Base-by-base conservation (phyloP, 2,329 filamentous ascomycete genomes). In the Diaporthe ilicicola region DNA sequence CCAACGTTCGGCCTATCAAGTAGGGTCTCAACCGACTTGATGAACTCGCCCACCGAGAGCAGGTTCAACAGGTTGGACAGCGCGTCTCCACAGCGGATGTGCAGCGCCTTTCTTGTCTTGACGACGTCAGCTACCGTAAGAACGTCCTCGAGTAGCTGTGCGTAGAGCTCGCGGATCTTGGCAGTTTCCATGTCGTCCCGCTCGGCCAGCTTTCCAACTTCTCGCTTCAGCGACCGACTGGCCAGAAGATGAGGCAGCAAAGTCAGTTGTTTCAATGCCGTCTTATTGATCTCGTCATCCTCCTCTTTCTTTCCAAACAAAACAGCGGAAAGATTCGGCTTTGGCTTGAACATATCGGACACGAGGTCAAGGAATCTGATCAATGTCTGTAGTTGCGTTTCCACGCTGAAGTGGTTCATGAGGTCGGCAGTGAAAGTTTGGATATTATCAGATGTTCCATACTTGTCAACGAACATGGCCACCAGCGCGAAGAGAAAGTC, bases 401-500 rank as follows among this genome's bases (percentile, higher is more conserved):
- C 87, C 15, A 93, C 90, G 59, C 88, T 86, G 78, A 97, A 96
- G 44, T 89, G 86, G 72, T 90, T 90, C 54, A 94, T 87, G 32
- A 99, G 83, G 51, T 94, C 91, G 3, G 89, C 88, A 71, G 93
- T 87, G 80, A 98, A 95, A n/a, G 88, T 88, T 48, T 91, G 83
- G 46, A 96, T 89, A 74, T 88, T 89, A 77, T 93, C 90, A 71
- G 92, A 92, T n/a, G 90, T 87, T 4, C 93, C 91, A 79, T 97
- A 97, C 77, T 93, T 92, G 78, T 98, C 94, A n/a, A 94, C 90
- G 72, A 99, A 88, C 89, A 98, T 95, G 70, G 93, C 92, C 61
- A 97, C 83, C 17, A 99, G 88, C 6, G 94, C 94, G 76, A 94
- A 97, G 29, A 98, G 85, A 77, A 97, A 97, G 73, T 98, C 95